A percentile compares a stretch with the other conserved stretches of the same genome.
Conservation (phyloP, 371 early-diverging fungal species). For the Haplosporangium sp. region DNA sequence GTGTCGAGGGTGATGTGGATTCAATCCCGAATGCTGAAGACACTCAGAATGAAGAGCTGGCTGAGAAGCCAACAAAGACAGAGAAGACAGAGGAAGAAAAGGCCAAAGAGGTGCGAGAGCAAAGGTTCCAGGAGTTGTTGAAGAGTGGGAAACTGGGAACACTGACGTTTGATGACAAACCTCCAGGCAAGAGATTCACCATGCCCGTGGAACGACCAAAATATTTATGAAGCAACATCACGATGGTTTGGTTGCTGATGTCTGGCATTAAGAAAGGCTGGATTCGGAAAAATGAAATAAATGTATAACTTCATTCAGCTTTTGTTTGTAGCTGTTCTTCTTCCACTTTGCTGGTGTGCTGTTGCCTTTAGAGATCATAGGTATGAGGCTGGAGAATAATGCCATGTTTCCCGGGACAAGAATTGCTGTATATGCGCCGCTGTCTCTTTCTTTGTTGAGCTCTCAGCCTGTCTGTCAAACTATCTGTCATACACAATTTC, state of each 20-base stretch:
- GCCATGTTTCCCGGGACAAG: no score
- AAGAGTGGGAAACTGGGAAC: slow-evolving; percentile 13
- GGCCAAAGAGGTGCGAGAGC: slow-evolving; percentile 11
- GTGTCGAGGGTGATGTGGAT: slow-evolving; percentile 3
- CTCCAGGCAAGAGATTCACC: slow-evolving; percentile 23
- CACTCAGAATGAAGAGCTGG: neutral
- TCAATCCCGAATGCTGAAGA: neutral
- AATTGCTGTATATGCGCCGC: neutral
- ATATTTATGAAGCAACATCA: slow-evolving; percentile 6
- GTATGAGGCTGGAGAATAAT: no score
- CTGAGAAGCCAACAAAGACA: neutral
- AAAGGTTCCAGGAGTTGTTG: slow-evolving; percentile 11
- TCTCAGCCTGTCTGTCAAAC: no score
- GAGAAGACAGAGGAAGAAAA: slow-evolving; percentile 13
- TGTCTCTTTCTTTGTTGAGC: neutral
- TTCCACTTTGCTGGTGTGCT: no score
- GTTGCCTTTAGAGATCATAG: neutral
- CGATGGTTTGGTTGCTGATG: no score
- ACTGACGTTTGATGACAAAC: neutral
- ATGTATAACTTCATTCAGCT: no score
- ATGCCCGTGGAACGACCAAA: slow-evolving; percentile 45
- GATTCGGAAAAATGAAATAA: no score
- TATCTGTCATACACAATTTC: no score
- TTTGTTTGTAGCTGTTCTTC: no score
- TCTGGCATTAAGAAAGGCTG: no score